phyloP scores from a whole-genome alignment of 192 early-diverging fungal species.

The Entomortierella chlamydospora region DNA sequence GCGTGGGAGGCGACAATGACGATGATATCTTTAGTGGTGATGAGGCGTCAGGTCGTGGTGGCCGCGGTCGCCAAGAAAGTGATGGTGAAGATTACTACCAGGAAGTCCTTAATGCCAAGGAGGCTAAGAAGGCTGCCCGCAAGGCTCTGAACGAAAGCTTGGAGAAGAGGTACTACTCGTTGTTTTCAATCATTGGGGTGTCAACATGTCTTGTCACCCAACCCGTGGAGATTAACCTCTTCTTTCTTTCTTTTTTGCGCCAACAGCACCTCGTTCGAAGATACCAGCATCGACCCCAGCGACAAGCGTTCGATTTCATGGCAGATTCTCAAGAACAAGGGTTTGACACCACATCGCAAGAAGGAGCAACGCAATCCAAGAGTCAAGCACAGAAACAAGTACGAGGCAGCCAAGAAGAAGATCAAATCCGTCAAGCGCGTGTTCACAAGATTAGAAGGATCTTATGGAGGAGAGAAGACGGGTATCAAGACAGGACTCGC shows the following conservation, averaged over 20 bases:
- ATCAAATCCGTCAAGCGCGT: constrained; percentile 82
- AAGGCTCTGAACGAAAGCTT: constrained; percentile 56
- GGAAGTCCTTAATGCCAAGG: constrained; percentile 56
- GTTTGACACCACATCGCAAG: constrained; percentile 89
- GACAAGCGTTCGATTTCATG: constrained; percentile 88
- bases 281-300: constrained; percentile 53
- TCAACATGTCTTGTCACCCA: not conserved
- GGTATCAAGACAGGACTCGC: constrained; percentile 92
- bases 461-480: constrained; percentile 93
- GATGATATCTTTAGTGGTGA: constrained; percentile 56
- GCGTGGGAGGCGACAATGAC: constrained; percentile 47
- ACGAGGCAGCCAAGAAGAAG: constrained; percentile 92
- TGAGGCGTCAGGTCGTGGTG: constrained; percentile 12
- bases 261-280: constrained; percentile 50
- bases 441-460: constrained; percentile 74
- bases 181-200: not conserved
- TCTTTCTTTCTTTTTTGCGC: not conserved
- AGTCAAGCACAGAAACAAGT: constrained; percentile 92
- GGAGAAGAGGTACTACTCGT: constrained; percentile 40
- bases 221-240: not conserved
- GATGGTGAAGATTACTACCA: constrained; percentile 69
- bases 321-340: constrained; percentile 96
- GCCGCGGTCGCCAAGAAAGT: constrained; percentile 5
- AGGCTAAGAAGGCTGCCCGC: constrained; percentile 65
- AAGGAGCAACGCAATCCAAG: constrained; percentile 95